A percentile compares a stretch with the other conserved stretches of the same genome.
These are phyloP conservation scores for Pythium myriotylum DNA, from an alignment of 352 stramenopile species.

Conservation along the genomic window DNA sequence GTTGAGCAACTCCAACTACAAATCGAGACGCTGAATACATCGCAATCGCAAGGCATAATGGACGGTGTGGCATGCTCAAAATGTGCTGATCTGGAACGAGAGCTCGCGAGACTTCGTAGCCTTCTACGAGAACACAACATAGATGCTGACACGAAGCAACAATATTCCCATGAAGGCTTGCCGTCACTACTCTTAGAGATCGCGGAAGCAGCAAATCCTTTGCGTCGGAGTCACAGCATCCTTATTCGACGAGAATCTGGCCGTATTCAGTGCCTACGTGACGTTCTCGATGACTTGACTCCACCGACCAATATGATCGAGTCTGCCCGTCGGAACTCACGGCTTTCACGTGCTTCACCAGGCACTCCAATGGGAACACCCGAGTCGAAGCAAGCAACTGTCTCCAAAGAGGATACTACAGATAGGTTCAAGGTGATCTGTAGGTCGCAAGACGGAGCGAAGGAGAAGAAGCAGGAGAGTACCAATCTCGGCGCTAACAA, in stretches of 20 bases:
- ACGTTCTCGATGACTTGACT: constrained; percentile 33
- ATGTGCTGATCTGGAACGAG: constrained; percentile 22
- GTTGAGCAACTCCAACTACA: constrained; percentile 38
- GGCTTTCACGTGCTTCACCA: background rate
- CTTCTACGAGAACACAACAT: constrained; percentile 17
- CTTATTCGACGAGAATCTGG: constrained; percentile 32
- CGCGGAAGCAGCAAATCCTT: background rate
- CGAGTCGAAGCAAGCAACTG: background rate
- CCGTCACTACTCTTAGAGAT: background rate
- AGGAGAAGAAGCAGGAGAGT: background rate
- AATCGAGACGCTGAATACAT: constrained; percentile 16
- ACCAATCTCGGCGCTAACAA: background rate
- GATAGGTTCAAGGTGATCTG: background rate
- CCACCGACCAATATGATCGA: constrained; percentile 14
- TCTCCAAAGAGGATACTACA: background rate
- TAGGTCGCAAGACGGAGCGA: background rate
- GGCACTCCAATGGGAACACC: background rate
- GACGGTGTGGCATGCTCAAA: constrained; percentile 11
- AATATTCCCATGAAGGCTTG: background rate
- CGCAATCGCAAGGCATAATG: background rate
- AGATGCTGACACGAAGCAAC: background rate
- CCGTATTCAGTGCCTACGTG: constrained; percentile 31
- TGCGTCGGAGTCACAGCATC: constrained; percentile 33
- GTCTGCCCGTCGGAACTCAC: constrained; percentile 15
- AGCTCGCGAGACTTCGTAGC: constrained; percentile 17